These are phyloP conservation scores for Hypoxylon fragiforme DNA, from an alignment of 495 filamentous ascomycete genomes.

Conservation along the genomic window DNA sequence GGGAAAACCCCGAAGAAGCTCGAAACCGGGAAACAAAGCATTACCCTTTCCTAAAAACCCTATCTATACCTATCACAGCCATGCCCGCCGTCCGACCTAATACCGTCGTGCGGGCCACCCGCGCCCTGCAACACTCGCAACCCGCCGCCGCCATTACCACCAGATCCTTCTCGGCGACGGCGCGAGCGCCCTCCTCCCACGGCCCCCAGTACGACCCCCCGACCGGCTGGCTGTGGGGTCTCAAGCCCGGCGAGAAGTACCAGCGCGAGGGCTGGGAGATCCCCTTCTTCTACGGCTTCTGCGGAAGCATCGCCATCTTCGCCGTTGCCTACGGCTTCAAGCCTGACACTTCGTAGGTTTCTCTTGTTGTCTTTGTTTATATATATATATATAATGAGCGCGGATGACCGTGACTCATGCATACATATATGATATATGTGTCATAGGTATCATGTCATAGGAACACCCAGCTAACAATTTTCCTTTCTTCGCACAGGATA, in stretches of 20 bases:
- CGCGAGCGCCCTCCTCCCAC: conserved; percentile 54
- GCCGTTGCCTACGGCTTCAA: conserved; percentile 91
- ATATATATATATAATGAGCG: too few relatives aligned
- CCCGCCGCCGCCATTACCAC: conserved; percentile 12
- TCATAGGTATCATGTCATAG: too few relatives aligned
- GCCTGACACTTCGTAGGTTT: conserved; percentile 94
- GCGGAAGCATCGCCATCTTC: conserved; percentile 74
- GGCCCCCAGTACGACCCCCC: conserved; percentile 88
- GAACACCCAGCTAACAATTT: conserved; percentile 29
- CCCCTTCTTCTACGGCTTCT: conserved; percentile 85
- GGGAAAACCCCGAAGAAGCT: not conserved
- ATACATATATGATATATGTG: too few relatives aligned
- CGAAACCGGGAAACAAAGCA: conserved; percentile 5
- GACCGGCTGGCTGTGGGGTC: conserved; percentile 84
- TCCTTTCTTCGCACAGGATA: conserved; percentile 77
- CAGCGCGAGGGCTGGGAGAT: conserved; percentile 96
- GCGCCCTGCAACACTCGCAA: conserved; percentile 23
- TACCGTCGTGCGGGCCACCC: conserved; percentile 39
- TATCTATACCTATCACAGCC: conserved; percentile 9
- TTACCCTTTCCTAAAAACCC: too few relatives aligned
- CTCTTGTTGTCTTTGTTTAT: conserved; percentile 3
- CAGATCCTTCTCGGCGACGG: conserved; percentile 42
- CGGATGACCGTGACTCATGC: too few relatives aligned
- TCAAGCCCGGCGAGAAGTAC: conserved; percentile 91
- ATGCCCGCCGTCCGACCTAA: conserved; percentile 43